Conservation (phyloP, 345 rosid species). For the Linum lewisii region DNA sequence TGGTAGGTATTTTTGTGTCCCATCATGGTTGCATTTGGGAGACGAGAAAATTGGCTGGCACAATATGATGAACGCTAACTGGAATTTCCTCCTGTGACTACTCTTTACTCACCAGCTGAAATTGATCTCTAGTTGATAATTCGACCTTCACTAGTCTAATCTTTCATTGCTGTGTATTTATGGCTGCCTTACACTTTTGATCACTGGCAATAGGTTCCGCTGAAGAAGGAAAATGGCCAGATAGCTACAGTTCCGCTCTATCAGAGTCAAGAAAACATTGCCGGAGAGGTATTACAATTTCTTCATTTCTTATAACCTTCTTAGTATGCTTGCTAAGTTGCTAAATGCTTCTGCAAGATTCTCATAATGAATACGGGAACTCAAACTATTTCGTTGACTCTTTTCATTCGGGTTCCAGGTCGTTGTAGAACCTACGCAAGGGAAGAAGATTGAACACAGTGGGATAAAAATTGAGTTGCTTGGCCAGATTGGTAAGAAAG, state of each 20-base stretch:
- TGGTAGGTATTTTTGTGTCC: not conserved
- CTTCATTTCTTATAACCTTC: slow-evolving; percentile 1
- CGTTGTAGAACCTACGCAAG: slow-evolving; percentile 1
- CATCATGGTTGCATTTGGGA: not conserved
- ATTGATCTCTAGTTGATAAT: too few relatives aligned
- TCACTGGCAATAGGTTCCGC: slow-evolving; percentile 25
- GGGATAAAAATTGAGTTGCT: slow-evolving; percentile 4
- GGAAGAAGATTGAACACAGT: slow-evolving; percentile 6
- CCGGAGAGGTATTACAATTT: slow-evolving; percentile 34
- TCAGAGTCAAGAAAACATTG: slow-evolving; percentile 45
- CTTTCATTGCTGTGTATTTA: too few relatives aligned
- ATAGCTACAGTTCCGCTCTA: slow-evolving; percentile 40
- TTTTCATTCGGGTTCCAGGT: not conserved
- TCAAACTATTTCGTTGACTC: not conserved
- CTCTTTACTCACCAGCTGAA: too few relatives aligned
- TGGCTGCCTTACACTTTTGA: too few relatives aligned
- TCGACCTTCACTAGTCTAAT: too few relatives aligned
- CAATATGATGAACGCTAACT: too few relatives aligned
- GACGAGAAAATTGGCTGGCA: too few relatives aligned
- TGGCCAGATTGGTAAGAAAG: slow-evolving; percentile 2
- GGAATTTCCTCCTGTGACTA: too few relatives aligned
- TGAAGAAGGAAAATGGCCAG: slow-evolving; percentile 51
- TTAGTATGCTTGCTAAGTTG: not conserved
- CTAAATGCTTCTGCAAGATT: not conserved
- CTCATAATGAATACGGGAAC: not conserved